Base-by-base conservation (phyloP, 1,284 basidiomycete genomes). In the Coniophora puteana region DNA sequence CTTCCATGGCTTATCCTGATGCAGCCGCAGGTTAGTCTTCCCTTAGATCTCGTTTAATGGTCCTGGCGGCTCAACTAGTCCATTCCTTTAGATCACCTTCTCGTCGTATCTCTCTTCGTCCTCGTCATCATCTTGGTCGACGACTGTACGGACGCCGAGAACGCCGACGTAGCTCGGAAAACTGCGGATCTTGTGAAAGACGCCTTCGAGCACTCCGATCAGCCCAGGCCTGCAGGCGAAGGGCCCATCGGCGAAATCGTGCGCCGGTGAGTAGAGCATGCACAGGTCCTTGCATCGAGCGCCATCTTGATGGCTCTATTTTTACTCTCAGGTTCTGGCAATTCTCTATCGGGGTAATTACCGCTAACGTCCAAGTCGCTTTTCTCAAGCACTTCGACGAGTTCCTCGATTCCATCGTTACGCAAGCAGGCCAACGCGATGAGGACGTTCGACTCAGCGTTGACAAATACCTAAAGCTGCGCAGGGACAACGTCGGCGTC, bases 61-160 rank as follows among this genome's bases (percentile, higher is more conserved):
- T 31, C n/a, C n/a, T 6, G 8, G n/a, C 29, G 6, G 8, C n/a
- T n/a, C 6, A 6, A 7, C 8, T 31, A n/a, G 14, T n/a, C 29
- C 29, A 6, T 18, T 40, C 44, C 44, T 48, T 14, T 31, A 59
- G 57, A 53, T 11, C 35, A 47, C 26, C 40, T 58, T 12, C 52
- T 61, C 4, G 50, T 45, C 12, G 50, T 51, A 6, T 64, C 62
- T 46, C 67, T 70, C 45, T 45, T 69, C 10, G 67, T 67, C 61
- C 62, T 14, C 64, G 32, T 44, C 4, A 66, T 68, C 44, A 69
- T 68, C 43, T 57, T 65, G n/a, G 55, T 68, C 30, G 69, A 71
- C 44, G 68, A 71, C 42, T 62, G 65, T 43, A 62, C 65, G 8
- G 68, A 71, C 42, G 50, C 59, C 2, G 54, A 58, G 18, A 40